Evolutionary conservation across 1,284 basidiomycete genomes (phyloP), one percentile per base, ranked within the genome.

Genomic region (Heterobasidion parviporum): DNA sequence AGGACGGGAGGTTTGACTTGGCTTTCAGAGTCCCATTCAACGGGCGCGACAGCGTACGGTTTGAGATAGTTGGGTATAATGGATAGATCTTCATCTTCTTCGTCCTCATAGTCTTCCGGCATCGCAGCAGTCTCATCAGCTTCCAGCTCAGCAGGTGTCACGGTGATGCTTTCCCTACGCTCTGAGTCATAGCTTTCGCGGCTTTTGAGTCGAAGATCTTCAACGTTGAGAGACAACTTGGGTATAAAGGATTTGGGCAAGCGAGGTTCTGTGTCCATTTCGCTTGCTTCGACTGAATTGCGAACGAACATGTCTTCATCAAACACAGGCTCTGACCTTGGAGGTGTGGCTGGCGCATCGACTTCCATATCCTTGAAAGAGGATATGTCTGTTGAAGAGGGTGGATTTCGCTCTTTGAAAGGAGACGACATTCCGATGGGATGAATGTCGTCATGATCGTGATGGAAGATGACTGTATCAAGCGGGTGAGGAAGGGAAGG

Each of bases 1-100:
- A 98, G 76, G 54, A 92, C 80, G 0, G 95, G 94, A 9, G 86
- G 81, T 45, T 78, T 83, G 44, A 96, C 72, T 65, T 80, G 79
- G 53, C 72, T 63, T 53, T 80, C 71, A 6, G 78, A 67, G 57
- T 84, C 74, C 82, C 85, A 86, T 20, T 83, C 75, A 4, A 89
- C 79, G 2, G 80, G 82, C 2, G 84, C 79, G 32, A 87, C 83
- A 12, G 86, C 82, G 59, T 81, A 89, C 0, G 81, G 77, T 53
- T 76, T 77, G 36, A 90, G 72, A 61, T 89, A 83, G 14, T 74
- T 73, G 7, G 85, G 83, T 52, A 87, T 72, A 12, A 61, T 63
- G 8, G 61, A 56, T 52, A 68, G 63, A 47, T 60, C 57, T 20
- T 60, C 65, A n/a, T 56, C 61, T 33, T 65, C 61, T 16, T 64